Conservation (phyloP, 257 asterid genomes). For the Thymus mandschuricus region DNA sequence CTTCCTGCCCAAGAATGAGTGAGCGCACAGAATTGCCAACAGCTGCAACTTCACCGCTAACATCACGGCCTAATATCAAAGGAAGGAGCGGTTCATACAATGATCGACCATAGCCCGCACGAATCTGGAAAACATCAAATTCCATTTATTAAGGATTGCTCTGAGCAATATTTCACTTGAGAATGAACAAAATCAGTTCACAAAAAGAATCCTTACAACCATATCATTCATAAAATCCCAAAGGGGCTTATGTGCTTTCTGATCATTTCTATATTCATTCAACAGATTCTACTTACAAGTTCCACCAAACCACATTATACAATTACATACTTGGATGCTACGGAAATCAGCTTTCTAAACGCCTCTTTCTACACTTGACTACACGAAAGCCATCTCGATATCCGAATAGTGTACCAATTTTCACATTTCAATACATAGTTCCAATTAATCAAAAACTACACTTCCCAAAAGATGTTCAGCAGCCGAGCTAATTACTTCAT, state of each 20-base stretch:
- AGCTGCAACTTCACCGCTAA: constrained; percentile 95
- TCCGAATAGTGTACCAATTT: background rate
- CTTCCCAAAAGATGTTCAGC: background rate
- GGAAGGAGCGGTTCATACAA: constrained; percentile 84
- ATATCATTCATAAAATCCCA: background rate
- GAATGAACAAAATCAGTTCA: background rate
- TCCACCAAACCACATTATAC: background rate
- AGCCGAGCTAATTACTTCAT: background rate
- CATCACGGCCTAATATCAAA: constrained; percentile 89
- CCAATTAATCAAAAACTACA: background rate
- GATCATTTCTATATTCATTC: constrained; percentile 4
- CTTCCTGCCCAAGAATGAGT: constrained; percentile 82
- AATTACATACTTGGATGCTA: background rate
- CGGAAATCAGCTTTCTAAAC: background rate
- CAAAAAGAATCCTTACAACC: background rate
- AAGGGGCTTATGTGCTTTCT: background rate
- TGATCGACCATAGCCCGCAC: constrained; percentile 97
- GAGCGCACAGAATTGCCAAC: constrained; percentile 75
- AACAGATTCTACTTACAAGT: background rate
- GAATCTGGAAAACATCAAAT: constrained; percentile 60
- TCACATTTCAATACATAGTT: background rate
- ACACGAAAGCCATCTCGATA: background rate
- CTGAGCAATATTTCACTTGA: background rate
- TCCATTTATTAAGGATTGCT: background rate
- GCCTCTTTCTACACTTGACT: background rate